These are phyloP conservation scores for Farysia itapuensis DNA, from an alignment of 1,284 basidiomycete species.

Conservation along the genomic window DNA sequence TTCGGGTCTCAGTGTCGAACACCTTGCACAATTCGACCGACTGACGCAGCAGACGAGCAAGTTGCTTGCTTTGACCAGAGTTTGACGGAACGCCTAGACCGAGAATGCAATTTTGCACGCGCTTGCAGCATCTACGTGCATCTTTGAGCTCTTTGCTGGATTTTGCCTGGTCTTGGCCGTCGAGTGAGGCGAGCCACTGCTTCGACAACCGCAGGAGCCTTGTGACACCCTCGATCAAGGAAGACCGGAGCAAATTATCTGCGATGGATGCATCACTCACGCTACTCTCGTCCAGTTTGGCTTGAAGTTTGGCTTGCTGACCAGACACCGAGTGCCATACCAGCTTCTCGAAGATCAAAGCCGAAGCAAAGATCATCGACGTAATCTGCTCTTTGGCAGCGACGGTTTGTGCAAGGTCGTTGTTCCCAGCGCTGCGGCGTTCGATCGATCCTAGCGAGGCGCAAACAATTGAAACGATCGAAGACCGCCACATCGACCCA, in stretches of 20 bases:
- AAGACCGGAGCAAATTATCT: not conserved
- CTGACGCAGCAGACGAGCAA: not conserved
- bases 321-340: slow-evolving; percentile 1
- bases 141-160: not conserved
- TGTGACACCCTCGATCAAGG: not conserved
- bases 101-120: not conserved
- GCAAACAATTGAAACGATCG: slow-evolving; percentile 4
- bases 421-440: no score
- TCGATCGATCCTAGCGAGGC: slow-evolving; percentile 10
- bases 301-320: no score
- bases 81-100: not conserved
- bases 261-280: not conserved
- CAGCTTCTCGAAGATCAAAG: not conserved
- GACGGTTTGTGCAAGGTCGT: no score
- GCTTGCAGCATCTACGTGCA: not conserved
- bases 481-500: slow-evolving; percentile 9
- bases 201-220: not conserved
- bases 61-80: not conserved
- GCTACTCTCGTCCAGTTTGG: no score
- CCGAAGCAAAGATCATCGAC: not conserved
- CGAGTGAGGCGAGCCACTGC: not conserved
- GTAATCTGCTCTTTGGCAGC: no score
- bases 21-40: not conserved
- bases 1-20: not conserved
- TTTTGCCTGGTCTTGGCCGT: not conserved